Evolutionary conservation across 768 basidiomycete genomes (phyloP), one percentile per base, ranked within the genome.

Genomic region (Pulveroboletus frians): DNA sequence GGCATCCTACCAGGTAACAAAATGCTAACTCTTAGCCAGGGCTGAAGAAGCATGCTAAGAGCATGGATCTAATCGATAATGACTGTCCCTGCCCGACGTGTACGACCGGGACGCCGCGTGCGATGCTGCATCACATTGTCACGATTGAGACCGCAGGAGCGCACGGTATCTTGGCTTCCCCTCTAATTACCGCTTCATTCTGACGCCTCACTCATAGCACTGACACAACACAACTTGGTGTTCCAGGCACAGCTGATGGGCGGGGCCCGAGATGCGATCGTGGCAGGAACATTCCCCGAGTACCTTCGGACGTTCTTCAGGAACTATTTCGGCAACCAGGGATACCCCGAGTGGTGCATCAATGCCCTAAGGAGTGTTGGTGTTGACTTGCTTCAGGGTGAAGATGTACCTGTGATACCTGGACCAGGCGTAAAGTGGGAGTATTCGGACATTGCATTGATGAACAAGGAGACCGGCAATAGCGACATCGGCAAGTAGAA

Each of bases 241-340:
- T 92, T 92, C 70, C 88, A 92, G 71, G 91, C 90, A 15, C 83
- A 80, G 54, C 71, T 94, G 9, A 91, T 94, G 88, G 87, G 88
- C n/a, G 74, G 79, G 26, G 88, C 86, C 36, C 76, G 92, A 46
- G 79, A 87, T 57, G 87, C 92, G 3, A 93, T 94, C 56, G 63
- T 92, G 50, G 75, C 76, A 27, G 88, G 83, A 32, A 78, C 71
- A 10, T 95, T 91, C 66, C 92, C 92, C 1, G 73, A 78, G 43
- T 94, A 88, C 63, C 73, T 94, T 26, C 74, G 75, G 45, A 69
- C 68, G 7, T 95, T 93, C 69, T 94, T 95, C 66, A 75, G 73
- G 30, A 70, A 72, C 38, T 94, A 92, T 65, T 95, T 89, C 59
- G 83, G 79, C 7, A 74, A 80, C 47, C 69, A 73, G n/a, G 85